Evolutionary conservation across 805 yeast genomes (phyloP), one percentile per base, ranked within the genome.

Genomic region (Wickerhamiella alocasiicola): DNA sequence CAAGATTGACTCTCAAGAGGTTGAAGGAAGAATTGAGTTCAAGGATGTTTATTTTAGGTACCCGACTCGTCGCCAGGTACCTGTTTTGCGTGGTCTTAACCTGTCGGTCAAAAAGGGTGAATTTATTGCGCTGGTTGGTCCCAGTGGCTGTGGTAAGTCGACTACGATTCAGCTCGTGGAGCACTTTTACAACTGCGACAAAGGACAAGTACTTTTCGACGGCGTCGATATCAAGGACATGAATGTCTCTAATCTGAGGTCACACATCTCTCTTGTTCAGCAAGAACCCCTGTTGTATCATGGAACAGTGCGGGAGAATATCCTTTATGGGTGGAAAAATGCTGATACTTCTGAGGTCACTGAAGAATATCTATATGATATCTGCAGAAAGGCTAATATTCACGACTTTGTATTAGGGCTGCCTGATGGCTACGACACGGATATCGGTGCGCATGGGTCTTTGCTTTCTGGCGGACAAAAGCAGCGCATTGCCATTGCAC

Each of bases 401-500:
- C 77, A 73, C 51, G 78, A 72, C 43, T 74, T 74, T 49, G 68
- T 74, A 35, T 58, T 59, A 54, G 58, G 68, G 1, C 65, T 75
- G 46, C 78, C 79, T 1, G 77, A 74, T 34, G 77, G 76, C 2
- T 74, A 72, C 51, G 73, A 74, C 41, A 74, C 80, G 0, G 56
- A 63, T 16, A 67, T 71, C 41, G 79, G 79, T 2, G 57, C 71
- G 4, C 62, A 74, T 38, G 80, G 80, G 1, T 67, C 75, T 1
- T 60, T 73, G 20, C 57, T 79, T 13, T 74, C 81, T 4, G 87
- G 85, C 29, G 87, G 87, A 11, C 87, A 79, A 57, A 77, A 78
- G 55, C 87, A 79, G 60, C 68, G 84, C 49, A 64, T 79, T 32
- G 85, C 85, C 9, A 76, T 79, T 56, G 87, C 87, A 0, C 63